Base-by-base conservation (phyloP, 2,329 filamentous ascomycete species). In the Coniochaeta hoffmannii region DNA sequence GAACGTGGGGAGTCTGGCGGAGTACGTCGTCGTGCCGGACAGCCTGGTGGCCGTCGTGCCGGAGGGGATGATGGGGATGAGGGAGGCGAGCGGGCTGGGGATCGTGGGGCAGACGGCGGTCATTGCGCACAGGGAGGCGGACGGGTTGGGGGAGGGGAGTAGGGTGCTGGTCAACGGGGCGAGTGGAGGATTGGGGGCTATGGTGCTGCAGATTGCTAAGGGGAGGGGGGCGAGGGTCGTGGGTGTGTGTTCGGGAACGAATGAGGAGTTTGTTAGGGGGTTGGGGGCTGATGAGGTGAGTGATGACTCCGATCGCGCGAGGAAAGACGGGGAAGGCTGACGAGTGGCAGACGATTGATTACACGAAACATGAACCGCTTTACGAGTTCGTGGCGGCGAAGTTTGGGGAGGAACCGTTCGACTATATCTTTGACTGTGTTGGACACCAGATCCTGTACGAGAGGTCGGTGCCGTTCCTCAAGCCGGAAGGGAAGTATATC, bases 231-330 rank as follows among this genome's bases (percentile, higher is more conserved):
- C 76, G 4, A 63, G 67, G 44, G 70, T 82, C 2, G 73, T 73
- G 1, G 78, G 64, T 0, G 72, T 80, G 11, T 81, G 78, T 62
- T 79, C 77, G 2, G 71, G 68, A 2, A 64, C 63, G 54, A 81
- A 81, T 53, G 66, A 60, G 3, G 73, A 71, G 1, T 62, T 78
- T 59, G 77, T 81, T 1, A 69, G 62, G 55, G 60, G 64, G 2
- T 62, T 81, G 6, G 79, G 79, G 1, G 78, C 74, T 0, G 74
- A 80, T 60, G 73, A 76, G 61, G 72, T 77, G n/a, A n/a, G n/a
- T n/a, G n/a, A n/a, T n/a, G n/a, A n/a, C n/a, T n/a, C n/a, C n/a
- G n/a, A n/a, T n/a, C n/a, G n/a, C 22, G 9, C 3, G 26, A 22
- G 26, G 24, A 24, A 44, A 26, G 50, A 6, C 15, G 7, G 22